Evolutionary conservation across 495 filamentous ascomycete species (phyloP), one percentile per base, ranked within the genome.

Genomic region (Aspergillus bertholletiae): DNA sequence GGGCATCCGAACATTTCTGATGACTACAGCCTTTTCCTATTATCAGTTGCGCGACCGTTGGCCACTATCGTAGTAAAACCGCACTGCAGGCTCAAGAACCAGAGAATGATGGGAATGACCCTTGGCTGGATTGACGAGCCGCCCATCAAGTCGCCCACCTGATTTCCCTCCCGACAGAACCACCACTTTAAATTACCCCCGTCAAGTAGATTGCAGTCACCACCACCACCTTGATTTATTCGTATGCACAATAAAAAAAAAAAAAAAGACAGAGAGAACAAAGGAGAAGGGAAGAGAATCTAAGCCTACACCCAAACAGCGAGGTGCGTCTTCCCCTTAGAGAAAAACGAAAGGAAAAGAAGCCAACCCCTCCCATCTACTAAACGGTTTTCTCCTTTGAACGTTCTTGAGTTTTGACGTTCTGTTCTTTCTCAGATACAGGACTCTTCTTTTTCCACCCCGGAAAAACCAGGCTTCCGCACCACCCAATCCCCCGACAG

Each of bases 391-490:
- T n/a, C n/a, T 46, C 4, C 28, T 48, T 22, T n/a, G 22, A 11
- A 34, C 7, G 26, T 17, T 17, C 50, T 40, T 12, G 17, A 21
- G 39, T 37, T 32, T 54, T 54, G 45, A 54, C 43, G 54, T 27
- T 32, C 20, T 59, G 54, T 44, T 56, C 55, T 57, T 63, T 41
- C 59, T 68, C 60, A 66, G 40, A 48, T 62, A 47, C 27, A 35
- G 40, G 48, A 51, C 41, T 28, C 49, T 47, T 50, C 40, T 51
- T 47, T 47, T 57, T 45, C 44, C 58, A 26, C 6, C 41, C 51
- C 72, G 74, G 74, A 76, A 74, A 72, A 76, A 76, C 72, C 50
- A 52, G 47, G 50, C 40, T 59, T 71, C 74, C 74, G 74, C 56
- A 53, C 53, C 54, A 51, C 52, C 61, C 60, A 59, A 57, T 57